Evolutionary conservation across 257 asterid genomes (phyloP), one percentile per base, ranked within the genome.

Genomic region (Vinca minor): DNA sequence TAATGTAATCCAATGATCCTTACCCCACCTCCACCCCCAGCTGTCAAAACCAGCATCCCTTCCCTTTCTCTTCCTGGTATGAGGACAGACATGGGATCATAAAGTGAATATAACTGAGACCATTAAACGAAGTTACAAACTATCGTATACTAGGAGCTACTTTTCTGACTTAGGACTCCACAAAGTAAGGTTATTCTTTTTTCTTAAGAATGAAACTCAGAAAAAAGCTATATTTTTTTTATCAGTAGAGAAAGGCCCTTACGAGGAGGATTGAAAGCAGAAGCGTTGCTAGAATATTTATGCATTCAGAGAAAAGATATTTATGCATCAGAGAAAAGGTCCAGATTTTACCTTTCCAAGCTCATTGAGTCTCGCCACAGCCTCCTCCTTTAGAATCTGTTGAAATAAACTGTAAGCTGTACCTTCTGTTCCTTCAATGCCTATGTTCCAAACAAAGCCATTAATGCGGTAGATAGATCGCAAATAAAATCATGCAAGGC

Each of bases 321-420:
- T 44, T 62, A 48, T 59, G 63, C n/a, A 63, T 39, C 57, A 73
- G 59, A 70, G 49, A 10, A 23, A 65, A 73, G 47, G 31, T 35
- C 28, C 25, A 62, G 35, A 26, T 29, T 18, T 1, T 57, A 91
- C 98, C 93, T 92, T 89, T 47, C 95, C 93, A 48, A 92, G 98
- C 72, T 86, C 88, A 54, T 59, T 31, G 44, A 89, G 95, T 78
- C 98, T 86, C 36, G 82, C 76, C 75, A 89, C 82, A 13, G 95
- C 93, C 80, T 92, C 95, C 39, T 85, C 85, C 82, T 75, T 87
- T 9, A 92, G 83, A 67, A 86, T 76, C 52, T 85, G 79, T 9
- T 84, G 73, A 72, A 80, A 84, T 78, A 71, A 66, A 74, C 64
- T 63, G 53, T 64, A 41, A 28, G 65, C 61, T n/a, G 67, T 26